These are phyloP conservation scores for Tuber calosporum DNA, from an alignment of 495 filamentous ascomycete species.

Conservation along the genomic window DNA sequence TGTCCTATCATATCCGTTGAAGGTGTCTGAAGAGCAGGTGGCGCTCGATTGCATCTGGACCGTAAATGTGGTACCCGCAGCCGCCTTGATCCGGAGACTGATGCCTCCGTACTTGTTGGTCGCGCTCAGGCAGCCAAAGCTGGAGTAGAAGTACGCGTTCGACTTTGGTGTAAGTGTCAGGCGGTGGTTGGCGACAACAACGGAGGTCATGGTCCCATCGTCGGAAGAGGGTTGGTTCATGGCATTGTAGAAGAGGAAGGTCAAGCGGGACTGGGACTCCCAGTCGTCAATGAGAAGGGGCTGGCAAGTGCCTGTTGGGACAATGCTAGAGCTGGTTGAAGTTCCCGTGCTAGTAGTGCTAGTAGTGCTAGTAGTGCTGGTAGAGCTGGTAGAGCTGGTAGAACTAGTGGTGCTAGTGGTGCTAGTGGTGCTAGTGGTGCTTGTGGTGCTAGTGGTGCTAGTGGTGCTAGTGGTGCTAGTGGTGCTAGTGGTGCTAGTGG, in stretches of 20 bases:
- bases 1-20: conserved; percentile 43
- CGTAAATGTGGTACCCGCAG: conserved; percentile 51
- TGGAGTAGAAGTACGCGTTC: conserved; percentile 55
- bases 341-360: conserved; percentile 10
- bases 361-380: conserved; percentile 27
- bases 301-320: conserved; percentile 45
- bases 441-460: conserved; percentile 19
- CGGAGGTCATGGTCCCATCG: conserved; percentile 54
- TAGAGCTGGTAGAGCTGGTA: conserved; percentile 19
- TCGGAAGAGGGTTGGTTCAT: conserved; percentile 53
- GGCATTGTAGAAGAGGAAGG: conserved; percentile 59
- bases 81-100: conserved; percentile 53
- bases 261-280: conserved; percentile 57
- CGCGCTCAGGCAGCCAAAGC: conserved; percentile 52
- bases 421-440: conserved; percentile 25
- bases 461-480: conserved; percentile 22
- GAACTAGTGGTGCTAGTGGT: conserved; percentile 8
- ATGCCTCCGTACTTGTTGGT: conserved; percentile 52
- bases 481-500: conserved; percentile 12
- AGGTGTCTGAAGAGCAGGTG: conserved; percentile 44
- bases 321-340: conserved; percentile 19
- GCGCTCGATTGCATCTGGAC: conserved; percentile 50
- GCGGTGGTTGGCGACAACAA: conserved; percentile 51
- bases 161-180: conserved; percentile 51
- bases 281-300: conserved; percentile 56